Conservation (phyloP, 805 yeast species). For the Hyphopichia homilentoma region DNA sequence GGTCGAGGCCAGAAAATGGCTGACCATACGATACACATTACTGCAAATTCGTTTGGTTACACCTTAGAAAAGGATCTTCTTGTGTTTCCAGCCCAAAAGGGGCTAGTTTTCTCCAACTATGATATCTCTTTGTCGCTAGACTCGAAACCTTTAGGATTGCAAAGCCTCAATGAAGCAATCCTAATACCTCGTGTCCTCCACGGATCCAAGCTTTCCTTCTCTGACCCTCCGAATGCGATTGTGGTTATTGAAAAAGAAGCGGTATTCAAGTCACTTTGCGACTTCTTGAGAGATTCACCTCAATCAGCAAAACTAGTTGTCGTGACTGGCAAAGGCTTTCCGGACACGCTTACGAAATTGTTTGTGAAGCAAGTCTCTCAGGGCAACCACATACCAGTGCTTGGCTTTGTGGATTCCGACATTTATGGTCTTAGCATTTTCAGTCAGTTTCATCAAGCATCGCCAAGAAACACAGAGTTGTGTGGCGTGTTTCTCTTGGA, state of each 20-base stretch:
- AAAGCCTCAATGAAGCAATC: constrained; percentile 10
- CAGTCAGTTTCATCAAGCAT: constrained; percentile 32
- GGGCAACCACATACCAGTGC: constrained; percentile 33
- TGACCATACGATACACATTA: constrained; percentile 32
- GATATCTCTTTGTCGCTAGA: no score
- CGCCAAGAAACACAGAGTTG: constrained; percentile 16
- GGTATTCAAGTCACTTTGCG: constrained; percentile 30
- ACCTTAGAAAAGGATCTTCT: constrained; percentile 34
- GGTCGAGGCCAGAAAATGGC: constrained; percentile 37
- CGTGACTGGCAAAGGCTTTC: constrained; percentile 66
- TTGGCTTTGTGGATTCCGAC: constrained; percentile 59
- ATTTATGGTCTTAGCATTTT: constrained; percentile 58
- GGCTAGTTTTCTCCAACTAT: constrained; percentile 43
- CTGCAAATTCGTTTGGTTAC: constrained; percentile 37
- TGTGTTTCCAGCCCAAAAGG: constrained; percentile 54
- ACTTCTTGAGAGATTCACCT: constrained; percentile 13
- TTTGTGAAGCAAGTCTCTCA: constrained; percentile 29
- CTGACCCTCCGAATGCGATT: constrained; percentile 7
- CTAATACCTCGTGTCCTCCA: constrained; percentile 14
- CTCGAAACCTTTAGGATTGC: not conserved
- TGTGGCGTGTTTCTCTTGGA: constrained; percentile 44
- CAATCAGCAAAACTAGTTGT: constrained; percentile 19
- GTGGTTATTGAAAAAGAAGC: constrained; percentile 40
- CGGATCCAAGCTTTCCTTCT: not conserved
- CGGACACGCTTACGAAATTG: constrained; percentile 51